Evolutionary conservation across 768 basidiomycete genomes (phyloP).

Genomic region (Tremella yokohamensis): DNA sequence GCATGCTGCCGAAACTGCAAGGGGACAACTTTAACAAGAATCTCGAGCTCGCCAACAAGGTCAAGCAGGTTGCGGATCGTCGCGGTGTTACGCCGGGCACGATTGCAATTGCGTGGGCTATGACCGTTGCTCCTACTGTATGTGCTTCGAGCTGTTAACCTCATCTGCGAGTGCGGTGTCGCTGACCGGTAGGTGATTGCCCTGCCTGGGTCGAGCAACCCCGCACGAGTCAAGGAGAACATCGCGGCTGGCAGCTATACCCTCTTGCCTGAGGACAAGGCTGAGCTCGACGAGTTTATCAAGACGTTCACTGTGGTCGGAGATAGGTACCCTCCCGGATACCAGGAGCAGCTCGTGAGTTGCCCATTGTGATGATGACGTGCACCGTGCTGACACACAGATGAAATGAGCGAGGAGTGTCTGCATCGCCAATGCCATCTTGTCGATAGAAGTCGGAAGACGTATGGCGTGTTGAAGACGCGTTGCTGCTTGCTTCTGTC

Average conservation of each 20-base stretch:
- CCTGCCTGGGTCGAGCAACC: conserved; percentile 54
- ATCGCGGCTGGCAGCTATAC: conserved; percentile 53
- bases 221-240: conserved; percentile 55
- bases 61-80: conserved; percentile 26
- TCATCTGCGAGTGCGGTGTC: conserved; percentile 32
- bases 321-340: conserved; percentile 7
- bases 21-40: conserved; percentile 52
- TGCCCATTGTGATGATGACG: too few relatives aligned
- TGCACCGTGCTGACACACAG: too few relatives aligned
- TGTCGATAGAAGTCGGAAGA: too few relatives aligned
- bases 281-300: conserved; percentile 51
- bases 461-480: too few relatives aligned
- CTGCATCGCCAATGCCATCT: too few relatives aligned
- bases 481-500: too few relatives aligned
- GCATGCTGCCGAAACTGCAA: conserved; percentile 46
- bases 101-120: background rate
- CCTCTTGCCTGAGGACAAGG: conserved; percentile 53
- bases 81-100: background rate
- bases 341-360: too few relatives aligned
- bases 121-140: background rate
- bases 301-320: conserved; percentile 11
- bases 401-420: too few relatives aligned
- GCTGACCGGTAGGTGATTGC: conserved; percentile 53
- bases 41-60: conserved; percentile 49
- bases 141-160: background rate